Percentiles rank a stretch among this genome's conserved stretches.
Evolutionary conservation across 2,329 filamentous ascomycete species (phyloP).

Genomic region (Zymoseptoria tritici): DNA sequence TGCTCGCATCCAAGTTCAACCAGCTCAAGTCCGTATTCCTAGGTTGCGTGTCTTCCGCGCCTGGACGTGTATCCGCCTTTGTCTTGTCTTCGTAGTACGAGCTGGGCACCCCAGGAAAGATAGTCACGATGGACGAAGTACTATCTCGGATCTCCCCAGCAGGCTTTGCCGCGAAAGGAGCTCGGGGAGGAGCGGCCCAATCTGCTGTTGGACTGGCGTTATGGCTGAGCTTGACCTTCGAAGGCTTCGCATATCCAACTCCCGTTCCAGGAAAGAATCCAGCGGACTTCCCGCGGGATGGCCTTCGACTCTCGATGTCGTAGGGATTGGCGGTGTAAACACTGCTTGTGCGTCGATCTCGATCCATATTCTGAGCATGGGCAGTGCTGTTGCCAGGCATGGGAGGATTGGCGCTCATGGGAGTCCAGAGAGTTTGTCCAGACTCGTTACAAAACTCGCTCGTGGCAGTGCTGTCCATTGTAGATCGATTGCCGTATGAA

Average conservation of each 20-base stretch:
- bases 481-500: constrained; percentile 24
- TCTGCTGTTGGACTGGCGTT: constrained; percentile 18
- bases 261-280: constrained; percentile 36
- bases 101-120: constrained; percentile 31
- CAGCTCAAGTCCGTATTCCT: constrained; percentile 61
- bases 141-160: constrained; percentile 25
- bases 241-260: constrained; percentile 19
- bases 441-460: constrained; percentile 28
- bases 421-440: constrained; percentile 27
- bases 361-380: background rate
- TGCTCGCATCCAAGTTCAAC: constrained; percentile 54
- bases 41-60: constrained; percentile 34
- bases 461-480: constrained; percentile 24
- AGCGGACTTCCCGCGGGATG: constrained; percentile 41
- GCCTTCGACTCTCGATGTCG: constrained; percentile 42
- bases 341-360: constrained; percentile 35
- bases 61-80: constrained; percentile 26
- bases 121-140: constrained; percentile 23
- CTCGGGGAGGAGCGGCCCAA: constrained; percentile 17
- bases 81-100: constrained; percentile 16
- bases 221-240: constrained; percentile 21
- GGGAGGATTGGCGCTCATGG: constrained; percentile 19
- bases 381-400: background rate
- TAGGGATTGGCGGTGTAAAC: constrained; percentile 37
- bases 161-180: constrained; percentile 7